Conservation (phyloP, 176 grass and related monocot species). For the Puya raimondii region DNA sequence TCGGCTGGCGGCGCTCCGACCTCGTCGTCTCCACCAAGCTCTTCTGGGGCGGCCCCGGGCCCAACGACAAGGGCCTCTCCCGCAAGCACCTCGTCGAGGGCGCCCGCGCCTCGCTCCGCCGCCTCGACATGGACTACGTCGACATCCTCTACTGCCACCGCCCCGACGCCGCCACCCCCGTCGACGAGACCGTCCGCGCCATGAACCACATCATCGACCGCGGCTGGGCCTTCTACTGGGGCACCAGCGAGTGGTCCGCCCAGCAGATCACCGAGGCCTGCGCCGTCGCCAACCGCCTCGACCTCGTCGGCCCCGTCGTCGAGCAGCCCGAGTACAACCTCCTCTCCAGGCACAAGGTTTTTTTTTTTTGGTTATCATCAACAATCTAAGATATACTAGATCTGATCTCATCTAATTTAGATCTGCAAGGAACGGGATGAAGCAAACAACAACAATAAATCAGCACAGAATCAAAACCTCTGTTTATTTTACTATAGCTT, state of each 20-base stretch:
- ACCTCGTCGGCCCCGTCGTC: conserved; percentile 83
- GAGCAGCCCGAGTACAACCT: conserved; percentile 99
- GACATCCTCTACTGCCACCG: conserved; percentile 83
- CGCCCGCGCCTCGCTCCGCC: conserved; percentile 46
- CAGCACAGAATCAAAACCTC: too few relatives aligned
- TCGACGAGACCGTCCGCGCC: conserved; percentile 88
- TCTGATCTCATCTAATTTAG: neutral
- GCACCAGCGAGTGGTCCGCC: conserved; percentile 80
- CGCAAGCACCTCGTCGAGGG: conserved; percentile 93
- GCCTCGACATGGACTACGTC: conserved; percentile 89
- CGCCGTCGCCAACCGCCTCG: conserved; percentile 57
- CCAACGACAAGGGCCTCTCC: conserved; percentile 99
- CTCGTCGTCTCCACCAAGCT: conserved; percentile 97
- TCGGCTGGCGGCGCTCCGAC: conserved; percentile 87
- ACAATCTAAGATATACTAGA: too few relatives aligned
- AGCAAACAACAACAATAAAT: too few relatives aligned
- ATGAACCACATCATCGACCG: conserved; percentile 95
- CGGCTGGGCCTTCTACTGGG: conserved; percentile 96
- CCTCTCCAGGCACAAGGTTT: conserved; percentile 91
- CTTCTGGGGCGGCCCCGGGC: conserved; percentile 87
- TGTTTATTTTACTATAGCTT: too few relatives aligned
- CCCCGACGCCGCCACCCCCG: conserved; percentile 64
- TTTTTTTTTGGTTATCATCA: too few relatives aligned
- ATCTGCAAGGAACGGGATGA: too few relatives aligned
- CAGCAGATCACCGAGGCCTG: conserved; percentile 96